Conservation (phyloP, 1,284 basidiomycete species). For the Rhizopogon parksii region DNA sequence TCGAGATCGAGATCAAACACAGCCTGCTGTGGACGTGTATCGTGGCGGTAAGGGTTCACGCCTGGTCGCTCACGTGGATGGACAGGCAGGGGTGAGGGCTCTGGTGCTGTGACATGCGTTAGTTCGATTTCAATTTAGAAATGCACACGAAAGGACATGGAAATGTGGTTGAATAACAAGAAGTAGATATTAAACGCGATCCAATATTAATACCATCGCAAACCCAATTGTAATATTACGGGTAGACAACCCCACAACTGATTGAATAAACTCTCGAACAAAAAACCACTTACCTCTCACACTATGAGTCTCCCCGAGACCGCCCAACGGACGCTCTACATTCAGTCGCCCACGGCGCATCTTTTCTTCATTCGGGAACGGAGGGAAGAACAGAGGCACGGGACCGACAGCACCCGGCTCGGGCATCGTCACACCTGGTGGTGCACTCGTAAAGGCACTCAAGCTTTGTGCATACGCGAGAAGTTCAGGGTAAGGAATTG, state of each 20-base stretch:
- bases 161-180: not conserved
- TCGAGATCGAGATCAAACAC: conserved; percentile 72
- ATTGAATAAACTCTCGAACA: not conserved
- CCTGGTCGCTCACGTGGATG: conserved; percentile 43
- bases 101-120: conserved; percentile 37
- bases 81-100: conserved; percentile 47
- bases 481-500: conserved; percentile 73
- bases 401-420: conserved; percentile 45
- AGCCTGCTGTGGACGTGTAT: conserved; percentile 50
- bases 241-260: not conserved
- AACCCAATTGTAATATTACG: not conserved
- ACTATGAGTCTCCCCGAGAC: conserved; percentile 72
- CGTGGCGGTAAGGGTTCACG: conserved; percentile 62
- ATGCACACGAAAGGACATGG: not conserved
- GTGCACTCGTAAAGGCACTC: conserved; percentile 76
- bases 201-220: not conserved
- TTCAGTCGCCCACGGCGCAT: conserved; percentile 75
- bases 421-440: conserved; percentile 65
- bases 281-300: conserved; percentile 51
- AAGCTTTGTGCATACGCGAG: conserved; percentile 75
- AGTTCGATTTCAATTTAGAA: not conserved
- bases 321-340: conserved; percentile 66
- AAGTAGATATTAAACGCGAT: not conserved
- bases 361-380: conserved; percentile 81
- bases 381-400: conserved; percentile 73